Evolutionary conservation across 106 monocot genomes (phyloP), one percentile per base, ranked within the genome.

Genomic region (Apostasia shenzhenica): DNA sequence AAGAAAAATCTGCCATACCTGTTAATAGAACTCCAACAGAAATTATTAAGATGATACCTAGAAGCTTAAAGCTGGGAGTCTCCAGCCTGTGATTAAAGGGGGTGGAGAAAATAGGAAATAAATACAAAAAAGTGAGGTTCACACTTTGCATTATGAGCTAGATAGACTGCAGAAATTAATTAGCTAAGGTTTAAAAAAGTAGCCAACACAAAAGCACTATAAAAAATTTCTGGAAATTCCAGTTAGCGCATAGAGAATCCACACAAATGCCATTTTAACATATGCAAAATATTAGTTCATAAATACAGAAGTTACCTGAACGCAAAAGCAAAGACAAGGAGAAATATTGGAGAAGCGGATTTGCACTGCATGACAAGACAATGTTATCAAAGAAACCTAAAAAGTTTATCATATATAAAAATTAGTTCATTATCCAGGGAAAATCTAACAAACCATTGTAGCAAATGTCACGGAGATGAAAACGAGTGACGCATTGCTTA

Each of bases 401-500:
- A 46, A 50, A 6, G 11, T 26, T 14, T 26, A 69, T 1, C 4
- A 39, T 12, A 46, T 3, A 1, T 52, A 50, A 11, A 41, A 59
- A 42, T 39, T 64, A 62, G 41, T 12, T 66, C 4, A 37, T 2
- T 1, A 47, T 1, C 45, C 41, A 65, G 54, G 12, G 12, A 12
- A 39, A 46, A 7, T 55, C 53, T 14, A 72, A 78, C 77, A 57
- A 70, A 95, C 95, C 95, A 97, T 97, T 37, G 95, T 97, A 47
- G 95, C 91, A 76, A 97, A 97, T 55, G 95, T 89, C 49, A 97
- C 95, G 10, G 92, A 81, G 62, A 97, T 97, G 75, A 89, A 97
- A 65, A 92, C 86, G 70, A 97, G 86, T 4, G 95, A 97, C 70
- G 76, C 76, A 82, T 97, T 97, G 81, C 95, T 97, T 49, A 97